Conservation (phyloP, 768 basidiomycete genomes). For the Psilocybe azurescens region DNA sequence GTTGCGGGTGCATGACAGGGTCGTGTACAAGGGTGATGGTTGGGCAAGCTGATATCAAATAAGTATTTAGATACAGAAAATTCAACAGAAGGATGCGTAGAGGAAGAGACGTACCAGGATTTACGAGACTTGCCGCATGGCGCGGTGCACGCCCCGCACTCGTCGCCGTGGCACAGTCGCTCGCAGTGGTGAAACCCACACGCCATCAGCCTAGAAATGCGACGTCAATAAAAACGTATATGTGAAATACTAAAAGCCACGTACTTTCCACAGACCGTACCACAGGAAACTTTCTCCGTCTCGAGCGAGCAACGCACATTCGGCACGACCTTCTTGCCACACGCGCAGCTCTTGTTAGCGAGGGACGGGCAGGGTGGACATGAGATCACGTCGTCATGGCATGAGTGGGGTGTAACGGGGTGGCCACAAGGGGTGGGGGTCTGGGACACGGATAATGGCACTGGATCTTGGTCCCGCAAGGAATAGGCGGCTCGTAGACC, state of each 20-base stretch:
- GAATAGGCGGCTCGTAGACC: constrained; percentile 84
- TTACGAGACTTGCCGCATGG: constrained; percentile 88
- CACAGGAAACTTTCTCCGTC: constrained; percentile 81
- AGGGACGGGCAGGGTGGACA: constrained; percentile 93
- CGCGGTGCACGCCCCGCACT: constrained; percentile 78
- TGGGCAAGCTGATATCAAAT: constrained; percentile 57
- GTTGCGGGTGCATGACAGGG: constrained; percentile 89
- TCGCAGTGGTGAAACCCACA: constrained; percentile 95
- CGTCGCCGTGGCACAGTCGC: constrained; percentile 79
- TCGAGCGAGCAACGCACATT: constrained; percentile 87
- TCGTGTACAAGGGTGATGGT: constrained; percentile 74
- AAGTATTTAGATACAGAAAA: background rate
- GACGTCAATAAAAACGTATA: background rate
- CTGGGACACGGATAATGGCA: constrained; percentile 83
- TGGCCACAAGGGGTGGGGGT: constrained; percentile 84
- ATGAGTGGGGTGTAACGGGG: constrained; percentile 73
- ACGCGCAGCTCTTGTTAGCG: constrained; percentile 81
- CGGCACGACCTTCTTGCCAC: constrained; percentile 81
- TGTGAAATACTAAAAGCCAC: constrained; percentile 26
- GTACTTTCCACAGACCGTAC: constrained; percentile 77
- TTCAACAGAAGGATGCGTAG: too few relatives aligned
- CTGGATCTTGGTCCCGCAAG: constrained; percentile 80
- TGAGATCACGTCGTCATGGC: constrained; percentile 70
- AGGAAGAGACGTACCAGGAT: constrained; percentile 62
- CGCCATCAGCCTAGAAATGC: constrained; percentile 54